phyloP scores from a whole-genome alignment of 2,329 filamentous ascomycete genomes.

The Penicillium sp. region DNA sequence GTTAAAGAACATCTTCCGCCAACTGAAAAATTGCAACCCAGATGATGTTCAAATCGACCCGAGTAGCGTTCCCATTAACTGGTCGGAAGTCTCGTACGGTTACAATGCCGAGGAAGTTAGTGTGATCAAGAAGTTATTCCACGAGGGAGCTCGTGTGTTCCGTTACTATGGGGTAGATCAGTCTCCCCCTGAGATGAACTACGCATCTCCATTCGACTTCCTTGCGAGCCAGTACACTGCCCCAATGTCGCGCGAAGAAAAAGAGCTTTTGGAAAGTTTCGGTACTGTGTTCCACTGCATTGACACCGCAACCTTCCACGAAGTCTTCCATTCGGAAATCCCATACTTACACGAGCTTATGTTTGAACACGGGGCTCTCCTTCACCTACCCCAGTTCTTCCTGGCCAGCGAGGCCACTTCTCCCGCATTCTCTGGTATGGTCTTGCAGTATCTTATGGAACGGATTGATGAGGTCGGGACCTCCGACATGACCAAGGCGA shows the following conservation, averaged over 20 bases:
- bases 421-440: constrained; percentile 96
- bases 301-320: constrained; percentile 95
- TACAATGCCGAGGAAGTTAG: constrained; percentile 97
- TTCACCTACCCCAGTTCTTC: constrained; percentile 97
- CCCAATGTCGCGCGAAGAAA: constrained; percentile 91
- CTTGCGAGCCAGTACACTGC: constrained; percentile 95
- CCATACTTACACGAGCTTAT: constrained; percentile 96
- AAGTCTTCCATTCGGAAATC: constrained; percentile 97
- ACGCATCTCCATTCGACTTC: constrained; percentile 81
- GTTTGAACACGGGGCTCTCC: constrained; percentile 88
- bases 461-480: constrained; percentile 93
- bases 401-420: constrained; percentile 98
- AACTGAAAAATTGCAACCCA: constrained; percentile 85
- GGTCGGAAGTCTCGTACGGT: constrained; percentile 92
- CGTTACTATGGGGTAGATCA: constrained; percentile 94
- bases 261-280: constrained; percentile 94
- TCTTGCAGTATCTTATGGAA: constrained; percentile 95
- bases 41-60: constrained; percentile 66
- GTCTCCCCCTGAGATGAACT: constrained; percentile 66
- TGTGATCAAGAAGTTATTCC: constrained; percentile 94
- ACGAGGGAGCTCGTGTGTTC: constrained; percentile 93
- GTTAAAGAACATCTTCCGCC: constrained; percentile 93
- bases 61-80: constrained; percentile 78
- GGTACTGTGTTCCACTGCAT: constrained; percentile 98
- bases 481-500: constrained; percentile 85